Base-by-base conservation (phyloP, 345 rosid genomes). In the Gossypium herbaceum region DNA sequence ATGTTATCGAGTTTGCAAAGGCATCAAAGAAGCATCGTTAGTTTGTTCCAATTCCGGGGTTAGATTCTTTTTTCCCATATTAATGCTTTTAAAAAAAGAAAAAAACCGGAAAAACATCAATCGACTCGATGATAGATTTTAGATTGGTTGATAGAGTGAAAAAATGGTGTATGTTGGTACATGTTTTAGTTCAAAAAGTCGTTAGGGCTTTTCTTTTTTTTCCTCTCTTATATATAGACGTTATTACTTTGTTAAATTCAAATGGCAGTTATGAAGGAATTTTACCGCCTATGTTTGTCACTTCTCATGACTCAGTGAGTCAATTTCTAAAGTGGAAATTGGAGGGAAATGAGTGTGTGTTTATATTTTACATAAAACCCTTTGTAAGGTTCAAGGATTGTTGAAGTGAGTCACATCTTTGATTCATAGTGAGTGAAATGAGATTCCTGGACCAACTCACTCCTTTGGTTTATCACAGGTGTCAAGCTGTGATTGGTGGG, bases 21-120 rank as follows among this genome's bases (percentile, higher is more conserved):
- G 68, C 85, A 60, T 76, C 85, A 9, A 84, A 86, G 86, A 84
- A 84, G 81, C 87, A 77, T 29, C 84, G 12, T 25, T 85, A 80
- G 81, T 59, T 50, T 15, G 22, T 12, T 57, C 4, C 7, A 44
- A 63, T 6, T 62, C 22, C n/a, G 0, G 9, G 60, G 75, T 73
- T 50, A 27, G 56, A 20, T 57, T 15, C 25, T 58, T 74, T 27
- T 71, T 27, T 71, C 50, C 41, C 41, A 34, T 34, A 34, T 34
- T 34, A 34, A 34, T 34, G 41, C 41, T 34, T 34, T 34, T 34
- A 34, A 34, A 34, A 34, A 34, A 34, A 1, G 6, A 34, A 34
- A 34, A 29, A 34, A 34, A 5, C 4, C 1, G 7, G 7, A 34
- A 34, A 34, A 34, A 34, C 41, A 34, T 5, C 41, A 34, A 34